Conservation (phyloP, 257 asterid species). For the Fraxinus anomala region DNA sequence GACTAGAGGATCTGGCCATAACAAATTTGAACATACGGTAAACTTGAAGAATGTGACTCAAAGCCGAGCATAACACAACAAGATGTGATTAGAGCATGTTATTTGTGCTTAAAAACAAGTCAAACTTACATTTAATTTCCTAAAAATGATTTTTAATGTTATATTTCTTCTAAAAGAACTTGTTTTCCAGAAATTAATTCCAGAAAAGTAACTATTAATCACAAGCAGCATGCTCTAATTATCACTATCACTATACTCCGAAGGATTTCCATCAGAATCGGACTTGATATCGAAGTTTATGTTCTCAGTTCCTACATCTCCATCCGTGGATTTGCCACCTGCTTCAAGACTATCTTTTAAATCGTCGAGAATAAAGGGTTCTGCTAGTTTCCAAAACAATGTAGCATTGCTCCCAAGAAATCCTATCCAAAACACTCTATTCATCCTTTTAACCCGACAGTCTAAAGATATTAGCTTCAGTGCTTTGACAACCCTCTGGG, state of each 20-base stretch:
- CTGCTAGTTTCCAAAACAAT: slow-evolving; percentile 64
- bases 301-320: slow-evolving; percentile 29
- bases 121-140: not conserved
- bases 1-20: not conserved
- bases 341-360: slow-evolving; percentile 53
- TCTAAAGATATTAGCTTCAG: slow-evolving; percentile 56
- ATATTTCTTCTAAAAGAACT: no score
- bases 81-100: not conserved
- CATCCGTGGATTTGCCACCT: slow-evolving; percentile 31
- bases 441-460: slow-evolving; percentile 61
- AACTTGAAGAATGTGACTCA: not conserved
- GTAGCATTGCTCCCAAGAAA: slow-evolving; percentile 65
- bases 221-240: not conserved
- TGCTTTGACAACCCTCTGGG: slow-evolving; percentile 46
- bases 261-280: slow-evolving; percentile 41
- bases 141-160: no score
- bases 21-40: not conserved
- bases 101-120: not conserved
- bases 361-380: slow-evolving; percentile 69
- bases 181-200: not conserved
- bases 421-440: slow-evolving; percentile 74
- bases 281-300: slow-evolving; percentile 32
- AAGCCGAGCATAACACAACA: not conserved
- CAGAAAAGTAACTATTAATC: not conserved
- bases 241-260: slow-evolving; percentile 35